Evolutionary conservation across 441 rosid species (phyloP).

Genomic region (Raphanus hybrid): DNA sequence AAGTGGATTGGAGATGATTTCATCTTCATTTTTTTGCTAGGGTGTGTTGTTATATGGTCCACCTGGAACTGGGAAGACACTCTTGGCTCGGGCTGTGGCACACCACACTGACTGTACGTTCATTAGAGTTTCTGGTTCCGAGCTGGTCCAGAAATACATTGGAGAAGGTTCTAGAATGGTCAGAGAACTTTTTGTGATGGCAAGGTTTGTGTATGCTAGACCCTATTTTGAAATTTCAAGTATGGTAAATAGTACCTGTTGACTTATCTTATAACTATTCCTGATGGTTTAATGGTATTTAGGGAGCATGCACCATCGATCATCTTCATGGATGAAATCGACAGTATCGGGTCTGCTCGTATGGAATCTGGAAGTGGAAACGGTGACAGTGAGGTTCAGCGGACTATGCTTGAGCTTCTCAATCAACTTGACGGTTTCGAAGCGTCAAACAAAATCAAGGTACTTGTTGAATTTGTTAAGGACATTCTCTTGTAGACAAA

Average conservation of each 20-base stretch:
- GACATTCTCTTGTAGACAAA: too few species aligned
- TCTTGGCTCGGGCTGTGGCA: constrained; percentile 95
- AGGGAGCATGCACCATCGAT: constrained; percentile 98
- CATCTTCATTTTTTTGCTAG: constrained; percentile 35
- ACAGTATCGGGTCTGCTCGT: constrained; percentile 94
- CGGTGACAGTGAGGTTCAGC: constrained; percentile 94
- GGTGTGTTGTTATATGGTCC: constrained; percentile 98
- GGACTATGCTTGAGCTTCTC: constrained; percentile 98
- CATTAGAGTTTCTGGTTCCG: constrained; percentile 98
- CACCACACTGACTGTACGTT: constrained; percentile 98
- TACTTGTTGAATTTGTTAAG: constrained; percentile 16
- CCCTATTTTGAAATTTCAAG: neutral
- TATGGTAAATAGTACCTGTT: neutral
- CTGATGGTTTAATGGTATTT: constrained; percentile 11
- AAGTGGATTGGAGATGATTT: neutral
- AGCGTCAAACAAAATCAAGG: constrained; percentile 98
- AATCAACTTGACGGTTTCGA: constrained; percentile 97
- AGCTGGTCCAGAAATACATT: constrained; percentile 93
- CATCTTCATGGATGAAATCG: constrained; percentile 95
- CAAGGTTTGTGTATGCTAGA: constrained; percentile 62
- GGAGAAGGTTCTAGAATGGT: constrained; percentile 99
- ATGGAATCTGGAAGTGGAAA: constrained; percentile 98
- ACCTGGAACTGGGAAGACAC: constrained; percentile 96
- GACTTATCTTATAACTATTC: too few species aligned
- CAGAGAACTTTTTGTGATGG: constrained; percentile 98